phyloP scores from a whole-genome alignment of 306 rosid genomes.

The Alnus rubra region DNA sequence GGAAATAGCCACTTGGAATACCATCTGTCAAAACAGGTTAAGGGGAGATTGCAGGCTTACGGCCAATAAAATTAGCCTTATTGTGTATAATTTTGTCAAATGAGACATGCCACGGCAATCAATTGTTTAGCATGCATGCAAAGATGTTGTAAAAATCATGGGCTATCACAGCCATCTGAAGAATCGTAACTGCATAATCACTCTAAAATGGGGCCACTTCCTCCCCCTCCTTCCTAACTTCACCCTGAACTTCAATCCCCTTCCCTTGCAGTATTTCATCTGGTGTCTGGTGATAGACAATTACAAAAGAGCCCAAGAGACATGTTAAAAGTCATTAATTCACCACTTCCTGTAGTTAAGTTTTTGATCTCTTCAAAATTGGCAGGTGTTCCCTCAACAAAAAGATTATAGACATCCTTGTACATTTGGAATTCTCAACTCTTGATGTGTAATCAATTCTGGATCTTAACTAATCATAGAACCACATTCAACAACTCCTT shows the following conservation, averaged over 20 bases:
- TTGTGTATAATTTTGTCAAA: neutral
- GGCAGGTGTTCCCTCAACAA: neutral
- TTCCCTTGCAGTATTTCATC: neutral
- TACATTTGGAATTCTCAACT: neutral
- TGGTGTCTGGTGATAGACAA: neutral
- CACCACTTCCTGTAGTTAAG: neutral
- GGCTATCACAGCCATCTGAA: conserved; percentile 15
- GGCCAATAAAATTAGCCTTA: conserved; percentile 16
- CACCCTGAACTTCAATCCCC: neutral
- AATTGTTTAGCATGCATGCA: conserved; percentile 2
- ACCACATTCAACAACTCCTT: neutral
- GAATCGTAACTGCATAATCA: neutral
- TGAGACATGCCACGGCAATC: neutral
- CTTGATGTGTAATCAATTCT: neutral
- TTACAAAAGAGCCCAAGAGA: neutral
- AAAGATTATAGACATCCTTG: neutral
- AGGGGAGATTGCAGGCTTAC: neutral
- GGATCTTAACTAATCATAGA: neutral
- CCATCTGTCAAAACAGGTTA: neutral
- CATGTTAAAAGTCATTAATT: neutral
- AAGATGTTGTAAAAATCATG: conserved; percentile 18
- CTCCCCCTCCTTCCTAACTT: neutral
- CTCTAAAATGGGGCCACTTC: neutral
- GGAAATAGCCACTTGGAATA: conserved; percentile 1
- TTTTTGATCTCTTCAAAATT: neutral